Base-by-base conservation (phyloP, 2,329 filamentous ascomycete genomes). In the Didymosphaeria variabile region DNA sequence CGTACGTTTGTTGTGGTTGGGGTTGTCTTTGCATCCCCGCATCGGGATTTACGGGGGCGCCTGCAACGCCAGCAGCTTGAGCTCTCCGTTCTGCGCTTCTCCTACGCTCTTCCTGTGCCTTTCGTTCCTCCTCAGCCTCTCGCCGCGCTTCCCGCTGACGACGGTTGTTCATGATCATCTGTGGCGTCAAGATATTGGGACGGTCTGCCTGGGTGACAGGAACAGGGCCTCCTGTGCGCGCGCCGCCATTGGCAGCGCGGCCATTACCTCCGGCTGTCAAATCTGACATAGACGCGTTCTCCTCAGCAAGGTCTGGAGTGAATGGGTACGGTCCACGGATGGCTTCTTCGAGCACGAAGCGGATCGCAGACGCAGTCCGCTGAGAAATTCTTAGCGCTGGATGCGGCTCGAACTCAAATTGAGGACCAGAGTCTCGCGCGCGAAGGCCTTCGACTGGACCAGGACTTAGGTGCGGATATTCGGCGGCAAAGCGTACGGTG, bases 281-380 rank as follows among this genome's bases (percentile, higher is more conserved):
- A 78, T 97, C 94, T 70, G 94, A 91, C 94, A 99, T 98, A 72
- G 88, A 87, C 69, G 94, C 92, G 86, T 92, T 91, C 83, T 97
- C 92, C 84, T 99, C 95, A 63, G 90, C 86, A 69, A 90, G 82
- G 79, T 97, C 93, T 26, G 91, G 86, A 9, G 93, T 96, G 80
- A 98, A 96, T 52, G 88, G 83, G 67, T 93, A 87, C 2, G 94
- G 93, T 50, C 90, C 87, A 68, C 94, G 90, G 68, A 98, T 86
- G 40, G 92, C 93, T 82, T 96, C 93, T 83, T 98, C 94, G 59
- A 98, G 87, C 40, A 93, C 89, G 83, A 91, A 98, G 71, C 97
- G 90, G 76, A 99, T 94, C 40, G 95, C 94, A 78, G 91, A 92
- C 66, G 92, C 91, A 50, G 93, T 97, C 67, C 91, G 89, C 70